Evolutionary conservation across 768 basidiomycete species (phyloP).

Genomic region (Naematelia aurantialba): DNA sequence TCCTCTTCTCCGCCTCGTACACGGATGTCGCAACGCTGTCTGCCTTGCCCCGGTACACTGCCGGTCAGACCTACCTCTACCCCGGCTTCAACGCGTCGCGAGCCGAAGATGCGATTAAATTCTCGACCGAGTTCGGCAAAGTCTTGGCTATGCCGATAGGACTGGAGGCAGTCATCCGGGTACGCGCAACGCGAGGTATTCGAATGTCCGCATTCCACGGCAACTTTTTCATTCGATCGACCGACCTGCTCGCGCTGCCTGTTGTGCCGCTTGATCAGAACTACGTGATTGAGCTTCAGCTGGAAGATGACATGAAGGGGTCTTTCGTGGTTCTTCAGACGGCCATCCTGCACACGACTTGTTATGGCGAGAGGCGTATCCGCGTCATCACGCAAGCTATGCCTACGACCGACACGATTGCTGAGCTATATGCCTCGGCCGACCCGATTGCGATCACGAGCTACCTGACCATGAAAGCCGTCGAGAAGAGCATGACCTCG

Average conservation of each 20-base stretch:
- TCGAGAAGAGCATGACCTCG: slow-evolving; percentile 77
- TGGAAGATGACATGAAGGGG: slow-evolving; percentile 86
- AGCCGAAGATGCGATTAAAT: slow-evolving; percentile 94
- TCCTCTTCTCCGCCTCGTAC: slow-evolving; percentile 88
- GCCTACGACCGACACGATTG: slow-evolving; percentile 80
- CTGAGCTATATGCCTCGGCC: slow-evolving; percentile 83
- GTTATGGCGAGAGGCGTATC: slow-evolving; percentile 77
- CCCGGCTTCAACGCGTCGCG: slow-evolving; percentile 94
- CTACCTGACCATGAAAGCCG: slow-evolving; percentile 83
- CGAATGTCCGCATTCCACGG: slow-evolving; percentile 98
- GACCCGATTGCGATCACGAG: slow-evolving; percentile 85
- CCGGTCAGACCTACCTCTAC: slow-evolving; percentile 96
- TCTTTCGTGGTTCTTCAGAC: slow-evolving; percentile 93
- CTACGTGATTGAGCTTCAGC: slow-evolving; percentile 90
- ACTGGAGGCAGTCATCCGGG: slow-evolving; percentile 95
- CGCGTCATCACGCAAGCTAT: slow-evolving; percentile 83
- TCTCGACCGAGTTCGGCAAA: slow-evolving; percentile 93
- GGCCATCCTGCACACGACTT: slow-evolving; percentile 89
- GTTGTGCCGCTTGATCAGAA: slow-evolving; percentile 95
- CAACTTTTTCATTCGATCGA: slow-evolving; percentile 97
- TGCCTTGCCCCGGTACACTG: slow-evolving; percentile 91
- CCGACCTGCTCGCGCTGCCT: slow-evolving; percentile 91
- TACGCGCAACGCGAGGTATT: slow-evolving; percentile 91
- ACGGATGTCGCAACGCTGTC: slow-evolving; percentile 89
- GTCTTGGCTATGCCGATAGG: slow-evolving; percentile 90